A percentile compares a stretch with the other conserved stretches of the same genome.
Conservation (phyloP, 306 rosid genomes). For the Fagus sylvatica region DNA sequence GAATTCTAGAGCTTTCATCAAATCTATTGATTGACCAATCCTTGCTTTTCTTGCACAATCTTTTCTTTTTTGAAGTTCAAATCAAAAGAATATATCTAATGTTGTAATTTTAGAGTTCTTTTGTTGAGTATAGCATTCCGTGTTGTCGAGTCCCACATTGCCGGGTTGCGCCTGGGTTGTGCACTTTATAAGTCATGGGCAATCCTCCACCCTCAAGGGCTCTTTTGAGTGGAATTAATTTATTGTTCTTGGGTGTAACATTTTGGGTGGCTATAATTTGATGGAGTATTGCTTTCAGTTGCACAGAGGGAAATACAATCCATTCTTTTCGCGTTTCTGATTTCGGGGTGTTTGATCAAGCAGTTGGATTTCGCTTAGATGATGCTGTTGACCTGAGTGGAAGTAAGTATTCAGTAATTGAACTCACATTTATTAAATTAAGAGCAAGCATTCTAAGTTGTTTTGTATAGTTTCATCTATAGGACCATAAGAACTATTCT, state of each 20-base stretch:
- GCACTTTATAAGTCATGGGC: too few relatives aligned
- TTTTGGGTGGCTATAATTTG: constrained; percentile 7
- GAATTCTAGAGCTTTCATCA: not conserved
- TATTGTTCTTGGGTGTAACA: not conserved
- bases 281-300: constrained; percentile 34
- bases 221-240: not conserved
- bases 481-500: not conserved
- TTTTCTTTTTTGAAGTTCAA: not conserved
- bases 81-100: not conserved
- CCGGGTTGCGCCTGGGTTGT: too few relatives aligned
- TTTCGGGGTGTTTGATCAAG: constrained; percentile 47
- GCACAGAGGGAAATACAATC: constrained; percentile 33
- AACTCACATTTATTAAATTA: constrained; percentile 5
- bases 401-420: constrained; percentile 38
- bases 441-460: constrained; percentile 6
- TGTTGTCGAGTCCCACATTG: too few relatives aligned
- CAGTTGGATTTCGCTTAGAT: constrained; percentile 32
- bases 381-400: constrained; percentile 38
- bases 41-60: not conserved
- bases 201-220: too few relatives aligned
- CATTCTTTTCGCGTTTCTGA: constrained; percentile 47
- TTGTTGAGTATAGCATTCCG: not conserved
- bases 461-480: not conserved
- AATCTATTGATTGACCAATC: not conserved
- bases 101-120: not conserved